Evolutionary conservation across 805 yeast genomes (phyloP).

Genomic region (Pichia scutulata): DNA sequence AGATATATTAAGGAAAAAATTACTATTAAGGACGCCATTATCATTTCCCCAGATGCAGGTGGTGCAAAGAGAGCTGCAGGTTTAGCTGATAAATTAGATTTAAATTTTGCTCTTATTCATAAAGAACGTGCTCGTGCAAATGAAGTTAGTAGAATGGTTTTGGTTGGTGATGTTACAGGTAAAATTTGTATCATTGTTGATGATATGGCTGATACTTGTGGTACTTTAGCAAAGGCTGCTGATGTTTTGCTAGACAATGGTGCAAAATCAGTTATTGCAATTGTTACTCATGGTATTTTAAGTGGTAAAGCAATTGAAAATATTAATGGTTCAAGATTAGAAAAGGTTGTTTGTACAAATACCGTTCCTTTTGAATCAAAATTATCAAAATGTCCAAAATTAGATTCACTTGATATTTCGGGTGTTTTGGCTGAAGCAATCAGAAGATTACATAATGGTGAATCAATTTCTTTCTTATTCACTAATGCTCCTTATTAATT

Average conservation of each 20-base stretch:
- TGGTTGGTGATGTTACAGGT: slow-evolving; percentile 76
- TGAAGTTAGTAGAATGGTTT: slow-evolving; percentile 76
- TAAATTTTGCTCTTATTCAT: slow-evolving; percentile 77
- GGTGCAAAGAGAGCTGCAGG: slow-evolving; percentile 89
- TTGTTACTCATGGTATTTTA: slow-evolving; percentile 76
- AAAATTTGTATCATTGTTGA: slow-evolving; percentile 74
- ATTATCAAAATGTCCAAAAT: slow-evolving; percentile 46
- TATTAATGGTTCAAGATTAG: slow-evolving; percentile 59
- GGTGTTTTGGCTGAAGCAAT: slow-evolving; percentile 75
- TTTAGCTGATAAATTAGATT: slow-evolving; percentile 69
- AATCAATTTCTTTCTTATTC: slow-evolving; percentile 73
- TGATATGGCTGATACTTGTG: slow-evolving; percentile 90
- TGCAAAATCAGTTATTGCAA: slow-evolving; percentile 69
- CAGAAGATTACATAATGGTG: slow-evolving; percentile 82
- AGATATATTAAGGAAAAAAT: slow-evolving; percentile 61
- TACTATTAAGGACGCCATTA: slow-evolving; percentile 54
- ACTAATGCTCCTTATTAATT: slow-evolving; percentile 48
- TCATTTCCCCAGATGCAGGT: slow-evolving; percentile 84
- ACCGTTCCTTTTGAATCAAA: slow-evolving; percentile 72
- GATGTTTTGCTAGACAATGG: slow-evolving; percentile 61
- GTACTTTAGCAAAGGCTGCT: slow-evolving; percentile 77
- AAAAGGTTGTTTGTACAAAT: slow-evolving; percentile 69
- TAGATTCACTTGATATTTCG: slow-evolving; percentile 64
- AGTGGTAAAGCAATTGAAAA: slow-evolving; percentile 69
- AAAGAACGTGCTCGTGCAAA: slow-evolving; percentile 80